Base-by-base conservation (phyloP, 805 yeast genomes). In the Ogataea naganishii region DNA sequence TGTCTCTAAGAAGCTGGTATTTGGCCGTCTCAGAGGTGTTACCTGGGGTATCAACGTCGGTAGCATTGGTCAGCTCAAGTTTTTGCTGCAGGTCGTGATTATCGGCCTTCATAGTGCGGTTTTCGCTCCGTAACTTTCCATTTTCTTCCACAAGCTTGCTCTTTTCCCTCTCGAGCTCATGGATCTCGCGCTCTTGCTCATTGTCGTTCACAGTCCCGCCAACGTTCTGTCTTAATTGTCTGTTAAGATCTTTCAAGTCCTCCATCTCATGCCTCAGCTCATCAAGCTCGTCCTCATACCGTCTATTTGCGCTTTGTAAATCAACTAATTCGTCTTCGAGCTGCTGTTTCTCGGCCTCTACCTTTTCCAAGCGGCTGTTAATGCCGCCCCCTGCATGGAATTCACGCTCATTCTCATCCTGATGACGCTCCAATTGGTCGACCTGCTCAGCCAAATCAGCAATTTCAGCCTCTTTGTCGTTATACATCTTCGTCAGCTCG, bases 401-500 rank as follows among this genome's bases (percentile, higher is more conserved):
- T 2, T 53, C 50, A 5, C 44, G 46, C 24, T 52, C 52, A 7
- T 45, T 33, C 2, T 32, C 34, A 6, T 42, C 51, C 26, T 52
- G 53, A 30, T 56, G 58, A 18, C 36, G 37, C 9, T 21, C 18
- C 11, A 20, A 13, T n/a, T 28, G 7, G 6, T 9, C 7, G 8
- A 12, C 14, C 15, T 20, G 8, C 21, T 27, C 16, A 14, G 26
- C 11, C 2, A 9, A 9, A n/a, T 29, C 28, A n/a, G n/a, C 8
- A 28, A 16, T 11, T 28, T 28, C 20, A 17, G 12, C 9, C 9
- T 6, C 20, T 14, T 27, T 10, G 14, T 27, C 27, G 53, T 60
- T 31, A 47, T 56, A 35, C 39, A 53, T 7, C 37, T 36, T 4
- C 53, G 36, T 19, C 47, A 47, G 15, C 50, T 49, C 11, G 14